Percentiles rank a stretch among this genome's conserved stretches.
Evolutionary conservation across 2,329 filamentous ascomycete genomes (phyloP).

Genomic region (Mycosphaerella sp.): DNA sequence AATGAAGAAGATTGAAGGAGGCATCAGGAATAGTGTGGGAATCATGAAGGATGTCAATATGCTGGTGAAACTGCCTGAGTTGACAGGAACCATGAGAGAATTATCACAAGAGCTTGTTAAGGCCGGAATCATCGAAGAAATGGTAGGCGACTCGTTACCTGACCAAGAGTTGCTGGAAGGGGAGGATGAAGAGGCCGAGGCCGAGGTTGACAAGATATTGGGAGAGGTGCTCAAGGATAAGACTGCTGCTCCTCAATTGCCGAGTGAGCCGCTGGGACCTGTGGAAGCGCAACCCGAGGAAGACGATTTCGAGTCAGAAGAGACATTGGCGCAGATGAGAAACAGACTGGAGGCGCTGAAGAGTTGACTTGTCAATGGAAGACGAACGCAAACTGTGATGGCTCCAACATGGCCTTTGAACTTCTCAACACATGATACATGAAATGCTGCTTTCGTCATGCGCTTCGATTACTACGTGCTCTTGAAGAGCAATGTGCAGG

Average conservation of each 20-base stretch:
- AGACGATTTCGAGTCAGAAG: conserved; percentile 79
- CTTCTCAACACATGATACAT: too few species aligned
- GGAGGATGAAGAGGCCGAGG: conserved; percentile 68
- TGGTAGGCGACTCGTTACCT: conserved; percentile 83
- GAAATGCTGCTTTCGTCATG: too few species aligned
- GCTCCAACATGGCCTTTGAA: too few species aligned
- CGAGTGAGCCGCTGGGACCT: conserved; percentile 47
- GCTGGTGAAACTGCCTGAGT: conserved; percentile 74
- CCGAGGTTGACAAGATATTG: conserved; percentile 86
- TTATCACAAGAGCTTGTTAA: conserved; percentile 82
- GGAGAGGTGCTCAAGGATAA: conserved; percentile 84
- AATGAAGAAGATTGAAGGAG: conserved; percentile 90
- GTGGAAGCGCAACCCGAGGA: conserved; percentile 45
- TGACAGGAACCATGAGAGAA: conserved; percentile 84
- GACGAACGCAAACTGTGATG: too few species aligned
- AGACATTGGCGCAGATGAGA: conserved; percentile 89
- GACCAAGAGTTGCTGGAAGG: conserved; percentile 62
- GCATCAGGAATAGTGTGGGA: conserved; percentile 74
- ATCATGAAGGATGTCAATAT: conserved; percentile 97
- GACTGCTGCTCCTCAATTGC: conserved; percentile 48
- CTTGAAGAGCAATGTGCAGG: too few species aligned
- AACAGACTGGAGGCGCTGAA: conserved; percentile 83
- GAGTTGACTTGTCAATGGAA: conserved; percentile 49
- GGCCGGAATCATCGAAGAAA: conserved; percentile 96
- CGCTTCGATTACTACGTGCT: too few species aligned